Evolutionary conservation across 371 early-diverging fungal species (phyloP), one percentile per base, ranked within the genome.

Genomic region (Mycotypha africana): DNA sequence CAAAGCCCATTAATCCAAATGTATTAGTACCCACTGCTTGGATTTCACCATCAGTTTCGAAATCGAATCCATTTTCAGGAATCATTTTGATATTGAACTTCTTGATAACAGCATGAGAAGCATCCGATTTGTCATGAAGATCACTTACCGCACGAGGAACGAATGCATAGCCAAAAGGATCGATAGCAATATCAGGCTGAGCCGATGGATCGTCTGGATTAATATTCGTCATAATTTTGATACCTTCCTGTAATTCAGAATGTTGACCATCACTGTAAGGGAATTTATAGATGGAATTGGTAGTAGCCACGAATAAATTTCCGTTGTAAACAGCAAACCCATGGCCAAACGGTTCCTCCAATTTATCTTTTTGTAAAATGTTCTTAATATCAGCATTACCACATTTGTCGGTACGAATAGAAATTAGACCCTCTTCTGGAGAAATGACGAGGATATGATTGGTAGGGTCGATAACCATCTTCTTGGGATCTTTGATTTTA

Each of bases 201-300:
- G 49, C 58, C 10, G 40, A 21, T 4, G 31, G 37, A 9, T 45
- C 33, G 8, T 47, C 25, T 1, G 57, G 34, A 23, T 60, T 47
- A 15, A 67, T 58, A 23, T 71, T 65, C 3, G 17, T 25, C 5
- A 71, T 25, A 0, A 71, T 47, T 24, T 49, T 35, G 17, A 49
- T 47, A 19, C 67, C 71, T 19, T 56, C 23, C 2, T 20, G 26
- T 7, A 62, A 35, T 4, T 55, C 37, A 14, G 65, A 53, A 26
- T 71, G 71, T 28, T 71, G 71, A 10, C 71, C 71, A 47, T 71
- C 71, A 16, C 51, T 53, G 32, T 73, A 73, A 31, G 67, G 54
- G 33, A 62, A 67, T 34, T 59, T 53, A 38, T 55, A 65, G 3
- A 69, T 51, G 3, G 60, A 56, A 19, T 64, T 60, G 15, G 57